These are phyloP conservation scores for Cadophora luteo-olivacea DNA, from an alignment of 2,329 filamentous ascomycete genomes.

Conservation along the genomic window DNA sequence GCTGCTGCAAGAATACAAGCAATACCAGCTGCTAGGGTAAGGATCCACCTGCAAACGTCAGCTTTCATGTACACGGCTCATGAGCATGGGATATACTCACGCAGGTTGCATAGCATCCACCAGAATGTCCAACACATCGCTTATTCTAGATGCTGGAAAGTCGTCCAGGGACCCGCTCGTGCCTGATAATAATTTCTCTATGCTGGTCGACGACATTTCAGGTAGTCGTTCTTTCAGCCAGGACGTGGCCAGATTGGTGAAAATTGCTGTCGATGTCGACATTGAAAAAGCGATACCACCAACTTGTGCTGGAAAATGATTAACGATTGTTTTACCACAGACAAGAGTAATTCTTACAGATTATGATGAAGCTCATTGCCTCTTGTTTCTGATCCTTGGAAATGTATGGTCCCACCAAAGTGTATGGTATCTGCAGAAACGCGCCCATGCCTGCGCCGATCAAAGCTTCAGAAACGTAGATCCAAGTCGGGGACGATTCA, in stretches of 20 bases:
- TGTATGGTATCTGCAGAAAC: background rate
- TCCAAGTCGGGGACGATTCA: background rate
- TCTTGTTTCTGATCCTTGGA: background rate
- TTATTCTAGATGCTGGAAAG: background rate
- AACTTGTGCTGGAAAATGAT: background rate
- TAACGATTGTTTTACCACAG: background rate
- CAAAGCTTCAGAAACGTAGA: background rate
- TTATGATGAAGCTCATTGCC: conserved; percentile 6
- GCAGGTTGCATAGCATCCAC: conserved; percentile 2
- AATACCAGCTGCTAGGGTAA: background rate
- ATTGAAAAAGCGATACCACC: background rate
- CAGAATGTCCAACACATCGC: background rate
- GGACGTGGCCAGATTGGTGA: background rate
- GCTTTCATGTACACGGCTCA: background rate
- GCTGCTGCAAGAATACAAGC: background rate
- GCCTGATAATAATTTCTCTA: background rate
- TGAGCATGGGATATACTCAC: background rate
- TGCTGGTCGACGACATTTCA: background rate
- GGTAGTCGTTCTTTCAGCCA: background rate
- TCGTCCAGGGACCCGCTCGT: background rate
- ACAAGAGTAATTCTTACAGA: background rate
- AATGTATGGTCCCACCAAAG: background rate
- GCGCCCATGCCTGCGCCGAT: background rate
- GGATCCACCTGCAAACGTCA: background rate
- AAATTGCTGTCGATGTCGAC: background rate